Evolutionary conservation across 2,329 filamentous ascomycete species (phyloP).

Genomic region (Aspergillus ochraceus): DNA sequence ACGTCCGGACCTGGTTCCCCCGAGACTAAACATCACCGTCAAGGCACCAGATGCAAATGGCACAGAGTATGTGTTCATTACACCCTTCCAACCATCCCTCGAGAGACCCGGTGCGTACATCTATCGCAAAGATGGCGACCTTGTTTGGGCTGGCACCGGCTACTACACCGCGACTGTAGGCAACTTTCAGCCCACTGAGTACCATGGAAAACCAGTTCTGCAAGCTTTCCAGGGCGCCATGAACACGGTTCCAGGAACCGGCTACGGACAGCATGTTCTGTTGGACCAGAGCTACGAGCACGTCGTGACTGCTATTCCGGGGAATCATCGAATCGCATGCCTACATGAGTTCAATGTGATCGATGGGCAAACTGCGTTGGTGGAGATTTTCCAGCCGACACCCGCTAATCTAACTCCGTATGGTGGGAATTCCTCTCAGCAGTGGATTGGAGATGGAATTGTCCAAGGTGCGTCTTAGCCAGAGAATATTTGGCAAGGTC

Average conservation of each 20-base stretch:
- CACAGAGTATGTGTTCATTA: constrained; percentile 32
- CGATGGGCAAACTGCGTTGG: neutral
- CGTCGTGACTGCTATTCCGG: constrained; percentile 30
- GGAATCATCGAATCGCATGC: neutral
- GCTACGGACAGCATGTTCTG: constrained; percentile 53
- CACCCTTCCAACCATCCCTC: constrained; percentile 35
- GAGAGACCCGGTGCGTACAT: constrained; percentile 55
- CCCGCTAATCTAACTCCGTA: neutral
- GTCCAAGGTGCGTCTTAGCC: neutral
- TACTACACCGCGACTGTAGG: constrained; percentile 51
- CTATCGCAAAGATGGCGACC: constrained; percentile 51
- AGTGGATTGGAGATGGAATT: neutral
- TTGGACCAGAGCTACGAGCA: constrained; percentile 55
- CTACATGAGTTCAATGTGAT: neutral
- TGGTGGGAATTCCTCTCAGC: neutral
- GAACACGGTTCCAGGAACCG: constrained; percentile 50
- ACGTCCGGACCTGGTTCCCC: constrained; percentile 5
- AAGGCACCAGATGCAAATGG: constrained; percentile 23
- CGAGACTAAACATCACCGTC: constrained; percentile 27
- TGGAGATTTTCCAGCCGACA: neutral
- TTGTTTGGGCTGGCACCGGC: constrained; percentile 56
- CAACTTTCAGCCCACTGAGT: constrained; percentile 49
- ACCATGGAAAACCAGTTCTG: constrained; percentile 51
- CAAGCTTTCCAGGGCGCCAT: constrained; percentile 54
- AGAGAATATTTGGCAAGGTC: neutral